A percentile compares a stretch with the other conserved stretches of the same genome.
phyloP scores from a whole-genome alignment of 805 yeast genomes.

The Ogataea neopini region DNA sequence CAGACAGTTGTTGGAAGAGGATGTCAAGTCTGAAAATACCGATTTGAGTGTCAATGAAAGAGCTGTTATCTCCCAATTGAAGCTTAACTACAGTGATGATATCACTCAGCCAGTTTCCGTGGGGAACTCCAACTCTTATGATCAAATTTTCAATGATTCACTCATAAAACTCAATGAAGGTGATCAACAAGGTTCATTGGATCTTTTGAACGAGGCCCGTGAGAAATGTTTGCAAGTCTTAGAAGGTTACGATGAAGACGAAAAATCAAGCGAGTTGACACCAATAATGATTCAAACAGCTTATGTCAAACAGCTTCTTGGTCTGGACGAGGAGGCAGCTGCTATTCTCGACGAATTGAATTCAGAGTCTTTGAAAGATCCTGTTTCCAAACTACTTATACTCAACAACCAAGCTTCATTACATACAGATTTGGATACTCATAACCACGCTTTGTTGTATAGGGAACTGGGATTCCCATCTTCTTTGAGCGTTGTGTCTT shows the following conservation, averaged over 20 bases:
- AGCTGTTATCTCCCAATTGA: conserved; percentile 59
- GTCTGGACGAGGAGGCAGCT: conserved; percentile 37
- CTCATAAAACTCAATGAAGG: conserved; percentile 47
- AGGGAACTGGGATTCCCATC: conserved; percentile 34
- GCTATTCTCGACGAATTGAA: conserved; percentile 40
- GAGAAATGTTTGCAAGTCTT: conserved; percentile 40
- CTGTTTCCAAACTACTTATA: conserved; percentile 42
- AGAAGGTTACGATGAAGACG: conserved; percentile 45
- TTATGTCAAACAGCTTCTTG: conserved; percentile 45
- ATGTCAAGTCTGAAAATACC: conserved; percentile 42
- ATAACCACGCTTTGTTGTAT: conserved; percentile 31
- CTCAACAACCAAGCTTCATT: conserved; percentile 46
- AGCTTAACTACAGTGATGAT: conserved; percentile 11
- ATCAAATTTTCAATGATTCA: conserved; percentile 60
- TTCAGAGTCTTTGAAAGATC: conserved; percentile 37
- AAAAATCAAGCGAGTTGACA: conserved; percentile 50
- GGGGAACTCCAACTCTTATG: conserved; percentile 42
- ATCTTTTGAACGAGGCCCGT: conserved; percentile 47
- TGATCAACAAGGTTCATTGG: conserved; percentile 42
- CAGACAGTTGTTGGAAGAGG: conserved; percentile 35
- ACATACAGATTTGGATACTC: conserved; percentile 5
- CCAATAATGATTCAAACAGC: conserved; percentile 66
- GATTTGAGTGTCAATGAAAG: conserved; percentile 67
- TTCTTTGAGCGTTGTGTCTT: conserved; percentile 27
- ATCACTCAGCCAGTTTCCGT: conserved; percentile 14